Evolutionary conservation across 805 yeast genomes (phyloP), one percentile per base, ranked within the genome.

Genomic region (Kuraishia molischiana): DNA sequence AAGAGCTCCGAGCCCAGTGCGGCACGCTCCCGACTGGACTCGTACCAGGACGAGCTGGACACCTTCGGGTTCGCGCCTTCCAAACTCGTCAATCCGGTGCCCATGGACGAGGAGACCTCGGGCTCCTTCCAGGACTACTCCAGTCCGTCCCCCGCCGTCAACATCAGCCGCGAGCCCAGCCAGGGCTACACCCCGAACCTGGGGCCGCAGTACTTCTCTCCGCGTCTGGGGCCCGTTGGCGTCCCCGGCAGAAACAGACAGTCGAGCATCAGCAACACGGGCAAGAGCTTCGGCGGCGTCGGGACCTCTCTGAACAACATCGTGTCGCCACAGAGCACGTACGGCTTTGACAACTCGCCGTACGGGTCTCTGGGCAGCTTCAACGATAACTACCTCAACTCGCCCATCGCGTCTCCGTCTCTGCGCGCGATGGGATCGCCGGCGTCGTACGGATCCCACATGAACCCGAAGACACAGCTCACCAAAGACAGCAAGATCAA

Each of bases 401-500:
- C 66, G 1, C 62, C 62, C 3, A 29, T 59, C 32, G 55, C 56
- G 29, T 58, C 65, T 2, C 63, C 66, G 1, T 50, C 57, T 11
- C 48, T 52, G 35, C 54, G 53, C 20, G 40, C 55, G n/a, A 43
- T 53, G 5, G 58, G 58, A 2, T 58, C 62, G 1, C 64, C 65
- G 1, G 57, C 62, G 2, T 53, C 61, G 3, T 41, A 48, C 28
- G 53, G 57, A 4, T 44, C 59, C 2, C 61, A 58, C 38, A 40
- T 58, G 45, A 58, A 58, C 33, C 59, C 60, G 3, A 59, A 58
- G 38, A 56, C 46, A 36, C 51, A 55, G 37, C 40, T 70, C 29
- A 57, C 72, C 3, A 77, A 75, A 50, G 94, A 82, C 38, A 86
- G 81, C 41, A 83, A 82, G 51, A 56, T 83, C 38, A 73, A 77